These are phyloP conservation scores for Rhodotorula sp. DNA, from an alignment of 1,284 basidiomycete genomes.

Conservation along the genomic window DNA sequence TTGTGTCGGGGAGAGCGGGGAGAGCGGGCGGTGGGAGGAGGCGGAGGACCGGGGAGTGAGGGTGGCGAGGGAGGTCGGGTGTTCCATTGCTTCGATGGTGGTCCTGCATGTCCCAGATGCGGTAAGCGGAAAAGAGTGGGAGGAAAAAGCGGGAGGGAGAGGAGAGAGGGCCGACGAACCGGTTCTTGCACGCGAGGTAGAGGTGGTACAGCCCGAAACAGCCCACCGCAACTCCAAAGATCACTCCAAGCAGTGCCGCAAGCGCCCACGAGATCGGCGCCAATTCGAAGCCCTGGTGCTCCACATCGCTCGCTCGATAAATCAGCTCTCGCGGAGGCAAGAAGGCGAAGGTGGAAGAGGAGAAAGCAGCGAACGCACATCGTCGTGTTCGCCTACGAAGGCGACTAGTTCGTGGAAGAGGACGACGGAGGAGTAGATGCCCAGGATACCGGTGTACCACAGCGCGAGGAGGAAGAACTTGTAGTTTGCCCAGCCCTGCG, in stretches of 20 bases:
- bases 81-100: slow-evolving; percentile 50
- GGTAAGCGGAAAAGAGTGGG: background rate
- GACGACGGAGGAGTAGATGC: slow-evolving; percentile 41
- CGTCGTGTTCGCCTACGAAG: slow-evolving; percentile 19
- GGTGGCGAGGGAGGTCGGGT: slow-evolving; percentile 16
- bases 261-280: slow-evolving; percentile 48
- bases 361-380: too few species aligned
- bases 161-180: slow-evolving; percentile 19
- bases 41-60: slow-evolving; percentile 2
- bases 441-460: slow-evolving; percentile 44
- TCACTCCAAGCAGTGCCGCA: slow-evolving; percentile 46
- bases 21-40: background rate
- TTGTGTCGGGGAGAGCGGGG: slow-evolving; percentile 2
- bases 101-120: slow-evolving; percentile 40
- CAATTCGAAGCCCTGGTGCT: slow-evolving; percentile 44
- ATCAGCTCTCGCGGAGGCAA: background rate
- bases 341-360: slow-evolving; percentile 13
- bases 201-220: slow-evolving; percentile 37
- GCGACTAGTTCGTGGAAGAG: slow-evolving; percentile 41
- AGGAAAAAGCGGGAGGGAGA: background rate
- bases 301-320: background rate
- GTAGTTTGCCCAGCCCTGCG: slow-evolving; percentile 45
- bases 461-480: slow-evolving; percentile 49
- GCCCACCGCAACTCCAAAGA: slow-evolving; percentile 33
- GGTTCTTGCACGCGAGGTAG: slow-evolving; percentile 47